These are phyloP conservation scores for Stereocaulon alpinum DNA, from an alignment of 495 filamentous ascomycete species.

Conservation along the genomic window DNA sequence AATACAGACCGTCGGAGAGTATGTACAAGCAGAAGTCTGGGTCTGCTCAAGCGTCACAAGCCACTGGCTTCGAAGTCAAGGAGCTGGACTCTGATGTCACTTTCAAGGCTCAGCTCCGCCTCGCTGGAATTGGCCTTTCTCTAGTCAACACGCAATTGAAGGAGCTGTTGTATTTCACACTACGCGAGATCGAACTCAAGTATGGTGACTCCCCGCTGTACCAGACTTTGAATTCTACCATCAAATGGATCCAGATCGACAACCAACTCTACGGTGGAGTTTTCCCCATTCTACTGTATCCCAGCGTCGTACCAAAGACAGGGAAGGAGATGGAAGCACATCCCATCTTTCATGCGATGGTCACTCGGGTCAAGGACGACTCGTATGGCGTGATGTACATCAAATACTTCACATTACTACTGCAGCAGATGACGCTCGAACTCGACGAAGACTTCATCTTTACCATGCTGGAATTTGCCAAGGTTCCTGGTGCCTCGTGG, in stretches of 20 bases:
- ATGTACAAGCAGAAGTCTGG: conserved; percentile 75
- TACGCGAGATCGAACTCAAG: conserved; percentile 84
- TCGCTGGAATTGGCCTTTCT: conserved; percentile 88
- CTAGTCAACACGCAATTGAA: conserved; percentile 85
- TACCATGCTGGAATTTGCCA: conserved; percentile 88
- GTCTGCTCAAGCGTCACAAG: conserved; percentile 40
- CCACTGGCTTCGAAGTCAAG: conserved; percentile 82
- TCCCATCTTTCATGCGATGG: conserved; percentile 82
- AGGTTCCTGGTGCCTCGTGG: conserved; percentile 90
- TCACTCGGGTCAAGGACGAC: conserved; percentile 94
- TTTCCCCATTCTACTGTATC: conserved; percentile 94
- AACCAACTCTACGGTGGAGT: conserved; percentile 97
- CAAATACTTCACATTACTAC: conserved; percentile 86
- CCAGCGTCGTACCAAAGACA: conserved; percentile 96
- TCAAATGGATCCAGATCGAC: conserved; percentile 99
- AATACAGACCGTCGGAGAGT: conserved; percentile 88
- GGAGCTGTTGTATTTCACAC: conserved; percentile 87
- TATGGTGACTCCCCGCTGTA: conserved; percentile 86
- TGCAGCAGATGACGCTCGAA: conserved; percentile 97
- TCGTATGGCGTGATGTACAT: conserved; percentile 97
- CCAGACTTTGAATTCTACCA: conserved; percentile 76
- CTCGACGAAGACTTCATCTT: conserved; percentile 98
- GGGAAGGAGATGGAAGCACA: conserved; percentile 95
- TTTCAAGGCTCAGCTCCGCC: conserved; percentile 75
- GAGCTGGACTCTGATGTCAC: conserved; percentile 74